These are phyloP conservation scores for Acer negundo DNA, from an alignment of 345 rosid species.

Conservation along the genomic window DNA sequence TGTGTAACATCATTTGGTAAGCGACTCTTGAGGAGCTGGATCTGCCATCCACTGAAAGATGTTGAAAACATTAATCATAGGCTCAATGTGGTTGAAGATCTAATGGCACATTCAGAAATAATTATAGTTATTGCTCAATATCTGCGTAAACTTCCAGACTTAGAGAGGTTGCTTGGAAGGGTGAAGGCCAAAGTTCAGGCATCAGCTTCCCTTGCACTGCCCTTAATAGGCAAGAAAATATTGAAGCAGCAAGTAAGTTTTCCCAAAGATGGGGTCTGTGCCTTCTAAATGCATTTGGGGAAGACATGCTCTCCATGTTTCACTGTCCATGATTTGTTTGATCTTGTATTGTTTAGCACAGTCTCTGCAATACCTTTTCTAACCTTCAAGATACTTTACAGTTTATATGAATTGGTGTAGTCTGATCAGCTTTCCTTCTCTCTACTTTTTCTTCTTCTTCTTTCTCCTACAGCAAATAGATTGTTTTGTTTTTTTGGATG, in stretches of 20 bases:
- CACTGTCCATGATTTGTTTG: neutral
- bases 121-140: conserved; percentile 52
- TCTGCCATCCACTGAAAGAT: conserved; percentile 92
- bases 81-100: conserved; percentile 68
- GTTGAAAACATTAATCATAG: conserved; percentile 67
- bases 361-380: neutral
- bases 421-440: neutral
- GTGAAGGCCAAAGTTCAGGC: conserved; percentile 69
- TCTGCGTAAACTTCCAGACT: conserved; percentile 79
- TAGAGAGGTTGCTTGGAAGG: conserved; percentile 86
- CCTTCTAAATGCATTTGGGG: neutral
- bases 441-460: neutral
- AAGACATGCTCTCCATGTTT: neutral
- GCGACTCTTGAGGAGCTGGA: conserved; percentile 88
- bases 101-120: conserved; percentile 52
- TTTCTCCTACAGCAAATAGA: neutral
- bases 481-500: neutral
- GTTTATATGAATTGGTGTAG: neutral
- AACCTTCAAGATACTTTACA: neutral
- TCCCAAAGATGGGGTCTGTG: neutral
- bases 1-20: conserved; percentile 83
- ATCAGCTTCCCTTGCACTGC: conserved; percentile 60
- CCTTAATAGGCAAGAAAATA: conserved; percentile 71
- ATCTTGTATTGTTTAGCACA: neutral
- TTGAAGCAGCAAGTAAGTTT: conserved; percentile 67